Evolutionary conservation across 2,329 filamentous ascomycete species (phyloP), one percentile per base, ranked within the genome.

Genomic region (Penicillium decumbens): DNA sequence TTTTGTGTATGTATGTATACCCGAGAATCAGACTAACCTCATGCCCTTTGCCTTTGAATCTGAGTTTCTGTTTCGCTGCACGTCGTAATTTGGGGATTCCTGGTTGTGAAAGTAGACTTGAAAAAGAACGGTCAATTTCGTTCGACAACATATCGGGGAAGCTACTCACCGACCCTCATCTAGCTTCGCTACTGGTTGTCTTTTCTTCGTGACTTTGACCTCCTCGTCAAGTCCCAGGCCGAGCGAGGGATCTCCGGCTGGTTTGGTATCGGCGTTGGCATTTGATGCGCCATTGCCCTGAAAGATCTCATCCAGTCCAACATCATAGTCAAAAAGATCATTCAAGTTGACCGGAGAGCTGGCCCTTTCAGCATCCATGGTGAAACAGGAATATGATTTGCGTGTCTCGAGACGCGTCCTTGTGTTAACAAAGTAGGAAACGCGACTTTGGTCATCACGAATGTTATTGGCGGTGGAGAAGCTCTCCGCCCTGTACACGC

Each of bases 31-130:
- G 32, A 43, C 39, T 23, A 48, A 90, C 88, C 76, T 98, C 93
- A 66, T 97, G 89, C 0, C 91, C 92, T 70, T 95, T 97, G 43
- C 93, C 93, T 67, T 92, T 95, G 60, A 96, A 83, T 57, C 82
- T 88, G 18, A 96, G 73, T 39, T 80, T 79, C 27, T 82, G 79
- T 45, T 81, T 83, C 0, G 88, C 84, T 59, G 84, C 83, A 54
- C 78, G 81, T 37, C 87, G 83, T 45, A 98, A 75, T 61, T 86
- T 89, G 1, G 89, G 89, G 52, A 98, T 90, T 1, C 93, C 93
- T 41, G 83, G 80, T 18, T 85, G 80, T 3, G 89, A 93, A 1
- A 97, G 77, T n/a, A 97, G 74, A 57, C 89, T 90, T 54, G 27
- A 25, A 25, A 18, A 35, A 37, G 33, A 12, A 20, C 15, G 33